These are phyloP conservation scores for Capsella rubella DNA, from an alignment of 441 rosid species.

Conservation along the genomic window DNA sequence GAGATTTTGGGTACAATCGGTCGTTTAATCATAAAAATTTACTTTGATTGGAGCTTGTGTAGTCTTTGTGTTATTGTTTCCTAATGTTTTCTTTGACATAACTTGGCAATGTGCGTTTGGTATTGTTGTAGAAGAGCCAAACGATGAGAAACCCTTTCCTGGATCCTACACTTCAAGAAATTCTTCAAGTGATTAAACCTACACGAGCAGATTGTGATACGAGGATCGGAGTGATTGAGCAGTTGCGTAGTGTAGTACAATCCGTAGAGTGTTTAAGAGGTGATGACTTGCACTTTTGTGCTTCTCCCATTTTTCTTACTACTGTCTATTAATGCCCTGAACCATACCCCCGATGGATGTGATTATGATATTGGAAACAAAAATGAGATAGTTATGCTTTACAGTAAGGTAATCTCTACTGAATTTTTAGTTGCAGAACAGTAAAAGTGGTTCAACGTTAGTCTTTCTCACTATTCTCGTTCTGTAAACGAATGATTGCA, in stretches of 20 bases:
- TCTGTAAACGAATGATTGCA: background rate
- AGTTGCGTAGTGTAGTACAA: constrained; percentile 56
- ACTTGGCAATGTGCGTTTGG: constrained; percentile 31
- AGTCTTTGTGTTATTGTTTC: constrained; percentile 10
- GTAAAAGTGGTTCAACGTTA: constrained; percentile 5
- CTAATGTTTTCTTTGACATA: constrained; percentile 7
- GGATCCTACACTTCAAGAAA: constrained; percentile 61
- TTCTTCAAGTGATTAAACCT: constrained; percentile 71
- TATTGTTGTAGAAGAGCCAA: constrained; percentile 31
- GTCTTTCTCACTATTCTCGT: background rate
- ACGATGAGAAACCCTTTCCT: constrained; percentile 58
- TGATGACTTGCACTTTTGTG: constrained; percentile 40
- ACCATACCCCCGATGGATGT: constrained; percentile 5
- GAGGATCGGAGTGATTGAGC: constrained; percentile 57
- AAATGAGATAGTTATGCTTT: constrained; percentile 4
- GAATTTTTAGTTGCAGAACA: constrained; percentile 16
- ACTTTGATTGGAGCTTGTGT: constrained; percentile 15
- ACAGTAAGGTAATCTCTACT: background rate
- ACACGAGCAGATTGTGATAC: constrained; percentile 57
- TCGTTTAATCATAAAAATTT: background rate
- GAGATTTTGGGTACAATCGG: background rate
- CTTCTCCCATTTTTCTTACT: constrained; percentile 6
- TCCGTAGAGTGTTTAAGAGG: constrained; percentile 83
- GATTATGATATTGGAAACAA: constrained; percentile 5
- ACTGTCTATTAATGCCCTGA: constrained; percentile 3